These are phyloP conservation scores for Cucumis cinereus DNA, from an alignment of 306 rosid species.

Conservation along the genomic window DNA sequence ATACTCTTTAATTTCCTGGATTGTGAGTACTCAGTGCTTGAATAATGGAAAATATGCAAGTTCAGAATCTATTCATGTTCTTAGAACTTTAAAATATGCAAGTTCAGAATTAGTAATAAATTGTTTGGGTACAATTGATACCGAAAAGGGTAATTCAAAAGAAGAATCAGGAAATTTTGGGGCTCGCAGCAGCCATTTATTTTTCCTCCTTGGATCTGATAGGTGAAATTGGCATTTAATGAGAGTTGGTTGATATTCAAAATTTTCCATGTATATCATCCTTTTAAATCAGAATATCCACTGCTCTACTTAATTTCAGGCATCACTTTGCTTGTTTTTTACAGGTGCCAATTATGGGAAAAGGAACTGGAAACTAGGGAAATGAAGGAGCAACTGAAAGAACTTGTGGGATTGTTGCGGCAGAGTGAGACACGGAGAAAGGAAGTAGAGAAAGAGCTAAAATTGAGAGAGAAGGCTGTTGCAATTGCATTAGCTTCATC, in stretches of 20 bases:
- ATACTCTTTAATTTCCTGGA: neutral
- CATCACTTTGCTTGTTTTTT: constrained; percentile 11
- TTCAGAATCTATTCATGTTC: neutral
- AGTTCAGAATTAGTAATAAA: neutral
- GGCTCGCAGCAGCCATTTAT: neutral
- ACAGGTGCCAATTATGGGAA: constrained; percentile 95
- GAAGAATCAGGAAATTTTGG: neutral
- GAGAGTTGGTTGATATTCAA: neutral
- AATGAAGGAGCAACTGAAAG: constrained; percentile 97
- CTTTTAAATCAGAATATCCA: neutral
- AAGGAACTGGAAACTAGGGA: constrained; percentile 84
- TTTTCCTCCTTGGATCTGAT: neutral
- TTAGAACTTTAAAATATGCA: neutral
- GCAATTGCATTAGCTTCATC: constrained; percentile 63
- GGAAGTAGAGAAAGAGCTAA: constrained; percentile 89
- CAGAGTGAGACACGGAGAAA: constrained; percentile 91
- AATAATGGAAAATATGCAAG: neutral
- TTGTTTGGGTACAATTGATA: neutral
- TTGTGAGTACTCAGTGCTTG: neutral
- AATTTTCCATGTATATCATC: neutral
- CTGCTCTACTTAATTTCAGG: neutral
- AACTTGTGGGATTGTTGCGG: constrained; percentile 80
- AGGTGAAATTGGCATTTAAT: neutral
- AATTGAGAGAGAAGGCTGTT: constrained; percentile 75
- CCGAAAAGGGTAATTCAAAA: neutral